A percentile compares a stretch with the other conserved stretches of the same genome.
Evolutionary conservation across 2,329 filamentous ascomycete species (phyloP).

Genomic region (Alternaria arborescens): DNA sequence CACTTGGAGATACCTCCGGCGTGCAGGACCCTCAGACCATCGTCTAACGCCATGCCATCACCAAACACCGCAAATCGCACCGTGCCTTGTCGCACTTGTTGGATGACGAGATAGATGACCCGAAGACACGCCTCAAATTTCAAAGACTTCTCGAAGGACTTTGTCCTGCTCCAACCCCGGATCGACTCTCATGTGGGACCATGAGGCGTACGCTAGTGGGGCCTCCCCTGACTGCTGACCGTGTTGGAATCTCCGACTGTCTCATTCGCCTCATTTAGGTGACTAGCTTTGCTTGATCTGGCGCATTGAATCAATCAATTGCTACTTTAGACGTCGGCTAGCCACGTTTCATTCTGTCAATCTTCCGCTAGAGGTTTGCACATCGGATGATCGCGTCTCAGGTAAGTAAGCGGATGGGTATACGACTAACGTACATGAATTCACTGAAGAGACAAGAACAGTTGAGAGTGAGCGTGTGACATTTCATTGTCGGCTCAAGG

Average conservation of each 20-base stretch:
- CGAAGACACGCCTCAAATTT: constrained; percentile 5
- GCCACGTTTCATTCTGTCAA: neutral
- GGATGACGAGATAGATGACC: neutral
- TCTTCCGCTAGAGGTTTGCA: constrained; percentile 6
- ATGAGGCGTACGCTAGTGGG: constrained; percentile 36
- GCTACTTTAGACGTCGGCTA: constrained; percentile 14
- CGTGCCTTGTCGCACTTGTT: neutral
- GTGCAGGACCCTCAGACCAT: neutral
- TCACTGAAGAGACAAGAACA: neutral
- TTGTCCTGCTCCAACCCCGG: constrained; percentile 21
- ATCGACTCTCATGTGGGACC: constrained; percentile 38
- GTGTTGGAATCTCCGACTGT: constrained; percentile 12
- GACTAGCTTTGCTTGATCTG: constrained; percentile 1
- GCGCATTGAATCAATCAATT: constrained; percentile 14
- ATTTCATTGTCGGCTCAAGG: neutral
- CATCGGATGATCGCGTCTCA: constrained; percentile 2
- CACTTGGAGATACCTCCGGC: constrained; percentile 1
- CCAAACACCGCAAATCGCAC: neutral
- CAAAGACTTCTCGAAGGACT: constrained; percentile 18
- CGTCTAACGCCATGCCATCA: constrained; percentile 5
- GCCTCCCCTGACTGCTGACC: constrained; percentile 26
- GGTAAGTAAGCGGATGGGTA: neutral
- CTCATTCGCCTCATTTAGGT: constrained; percentile 14
- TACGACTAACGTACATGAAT: neutral
- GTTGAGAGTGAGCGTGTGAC: neutral